Conservation (phyloP, 2,329 filamentous ascomycete species). For the Curvularia sp. region DNA sequence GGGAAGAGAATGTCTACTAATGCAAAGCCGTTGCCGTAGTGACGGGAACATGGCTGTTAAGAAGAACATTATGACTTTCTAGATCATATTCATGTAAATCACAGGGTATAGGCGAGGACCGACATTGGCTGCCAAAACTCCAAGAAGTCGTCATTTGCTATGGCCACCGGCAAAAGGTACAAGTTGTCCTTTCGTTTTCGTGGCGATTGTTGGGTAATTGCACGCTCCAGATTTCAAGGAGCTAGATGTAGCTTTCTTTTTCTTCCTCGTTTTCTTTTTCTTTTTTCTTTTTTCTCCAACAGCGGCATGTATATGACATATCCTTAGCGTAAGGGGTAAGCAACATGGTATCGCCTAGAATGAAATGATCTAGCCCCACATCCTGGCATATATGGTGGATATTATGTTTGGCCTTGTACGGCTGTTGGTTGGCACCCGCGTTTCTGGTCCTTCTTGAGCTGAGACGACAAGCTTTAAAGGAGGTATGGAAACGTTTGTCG, state of each 20-base stretch:
- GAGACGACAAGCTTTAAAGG: not conserved
- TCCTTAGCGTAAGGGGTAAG: conserved; percentile 15
- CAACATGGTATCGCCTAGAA: conserved; percentile 5
- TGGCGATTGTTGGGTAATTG: not conserved
- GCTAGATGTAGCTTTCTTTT: conserved; percentile 6
- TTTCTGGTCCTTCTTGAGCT: not conserved
- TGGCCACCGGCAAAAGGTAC: not conserved
- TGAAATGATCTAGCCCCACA: conserved; percentile 1
- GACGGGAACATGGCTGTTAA: conserved; percentile 29
- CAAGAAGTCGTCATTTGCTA: not conserved
- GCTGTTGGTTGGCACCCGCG: conserved; percentile 3
- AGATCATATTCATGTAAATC: not conserved
- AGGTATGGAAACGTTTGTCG: not conserved
- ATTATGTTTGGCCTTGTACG: not conserved
- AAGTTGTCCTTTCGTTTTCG: not conserved
- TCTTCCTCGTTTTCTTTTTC: too few species aligned
- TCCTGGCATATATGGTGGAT: not conserved
- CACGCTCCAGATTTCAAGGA: not conserved
- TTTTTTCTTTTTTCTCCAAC: conserved; percentile 8
- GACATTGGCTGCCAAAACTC: not conserved
- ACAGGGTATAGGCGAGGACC: not conserved
- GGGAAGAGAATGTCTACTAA: conserved; percentile 30
- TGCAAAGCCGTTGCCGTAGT: not conserved
- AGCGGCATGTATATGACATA: conserved; percentile 1
- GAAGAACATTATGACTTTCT: not conserved